Percentiles rank a stretch among this genome's conserved stretches.
These are phyloP conservation scores for Suhomyces pyralidae DNA, from an alignment of 805 yeast species.

Conservation along the genomic window DNA sequence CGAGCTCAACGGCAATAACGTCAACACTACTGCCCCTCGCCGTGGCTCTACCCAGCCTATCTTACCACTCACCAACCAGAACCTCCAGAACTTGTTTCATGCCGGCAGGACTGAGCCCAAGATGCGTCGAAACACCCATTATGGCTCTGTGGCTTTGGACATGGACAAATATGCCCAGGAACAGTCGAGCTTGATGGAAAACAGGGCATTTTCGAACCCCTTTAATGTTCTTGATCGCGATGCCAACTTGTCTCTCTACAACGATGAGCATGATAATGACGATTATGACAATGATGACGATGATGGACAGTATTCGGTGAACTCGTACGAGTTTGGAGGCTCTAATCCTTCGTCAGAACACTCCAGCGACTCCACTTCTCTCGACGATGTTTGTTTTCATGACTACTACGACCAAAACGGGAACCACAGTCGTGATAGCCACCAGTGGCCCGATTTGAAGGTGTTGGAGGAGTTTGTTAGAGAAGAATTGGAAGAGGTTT, in stretches of 20 bases:
- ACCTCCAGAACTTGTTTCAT: conserved; percentile 27
- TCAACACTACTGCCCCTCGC: background rate
- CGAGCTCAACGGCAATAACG: background rate
- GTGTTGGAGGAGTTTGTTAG: conserved; percentile 73
- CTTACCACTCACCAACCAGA: conserved; percentile 38
- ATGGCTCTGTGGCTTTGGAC: conserved; percentile 32
- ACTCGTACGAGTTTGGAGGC: conserved; percentile 41
- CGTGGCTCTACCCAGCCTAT: conserved; percentile 1
- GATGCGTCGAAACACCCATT: conserved; percentile 7
- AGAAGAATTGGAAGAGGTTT: conserved; percentile 52
- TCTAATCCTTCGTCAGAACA: conserved; percentile 68
- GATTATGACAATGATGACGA: conserved; percentile 16
- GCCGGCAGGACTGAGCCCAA: background rate
- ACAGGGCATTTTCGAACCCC: conserved; percentile 11
- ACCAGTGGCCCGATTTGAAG: conserved; percentile 79
- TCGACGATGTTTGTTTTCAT: conserved; percentile 92
- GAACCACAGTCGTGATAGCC: conserved; percentile 19
- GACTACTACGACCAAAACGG: conserved; percentile 49
- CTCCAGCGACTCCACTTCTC: conserved; percentile 63
- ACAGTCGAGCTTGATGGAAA: conserved; percentile 20
- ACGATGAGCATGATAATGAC: conserved; percentile 4
- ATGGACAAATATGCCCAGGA: conserved; percentile 39
- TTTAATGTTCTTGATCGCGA: conserved; percentile 7
- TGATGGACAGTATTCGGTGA: conserved; percentile 12
- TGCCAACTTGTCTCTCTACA: conserved; percentile 6